Evolutionary conservation across 202 grass and related monocot genomes (phyloP).

Genomic region (Panicum hallii): DNA sequence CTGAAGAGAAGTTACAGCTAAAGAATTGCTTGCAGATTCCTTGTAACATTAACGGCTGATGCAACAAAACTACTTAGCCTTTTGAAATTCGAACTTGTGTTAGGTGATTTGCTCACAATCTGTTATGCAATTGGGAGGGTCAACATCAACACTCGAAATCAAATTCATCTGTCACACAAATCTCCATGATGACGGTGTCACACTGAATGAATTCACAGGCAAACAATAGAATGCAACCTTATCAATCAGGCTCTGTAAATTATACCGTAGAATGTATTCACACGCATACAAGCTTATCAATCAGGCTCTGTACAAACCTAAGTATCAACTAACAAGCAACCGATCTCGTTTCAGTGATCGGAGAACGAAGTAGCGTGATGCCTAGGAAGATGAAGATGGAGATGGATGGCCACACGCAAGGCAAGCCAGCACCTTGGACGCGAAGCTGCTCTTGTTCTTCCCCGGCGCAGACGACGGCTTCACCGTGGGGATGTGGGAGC

Average conservation of each 20-base stretch:
- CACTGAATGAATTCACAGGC: not conserved
- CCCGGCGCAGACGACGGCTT: slow-evolving; percentile 1
- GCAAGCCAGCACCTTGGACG: slow-evolving; percentile 61
- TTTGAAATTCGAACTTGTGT: not conserved
- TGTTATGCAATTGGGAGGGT: not conserved
- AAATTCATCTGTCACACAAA: not conserved
- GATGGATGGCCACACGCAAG: slow-evolving; percentile 41
- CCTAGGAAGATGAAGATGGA: not conserved
- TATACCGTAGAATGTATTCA: not conserved
- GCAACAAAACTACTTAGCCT: not conserved
- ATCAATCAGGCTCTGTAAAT: slow-evolving; percentile 2
- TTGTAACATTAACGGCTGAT: not conserved
- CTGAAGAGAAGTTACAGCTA: not conserved
- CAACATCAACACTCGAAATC: not conserved
- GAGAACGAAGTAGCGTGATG: not conserved
- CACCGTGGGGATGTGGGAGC: slow-evolving; percentile 59
- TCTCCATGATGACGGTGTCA: not conserved
- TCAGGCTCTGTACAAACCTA: not conserved
- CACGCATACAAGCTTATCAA: not conserved
- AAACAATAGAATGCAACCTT: not conserved
- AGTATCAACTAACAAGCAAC: not conserved
- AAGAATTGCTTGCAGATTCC: not conserved
- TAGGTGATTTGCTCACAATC: not conserved
- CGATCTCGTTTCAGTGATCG: not conserved
- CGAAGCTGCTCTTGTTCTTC: slow-evolving; percentile 36